Evolutionary conservation across 1,139 yeast genomes (phyloP), one percentile per base, ranked within the genome.

Genomic region (Kodamaea ohmeri): DNA sequence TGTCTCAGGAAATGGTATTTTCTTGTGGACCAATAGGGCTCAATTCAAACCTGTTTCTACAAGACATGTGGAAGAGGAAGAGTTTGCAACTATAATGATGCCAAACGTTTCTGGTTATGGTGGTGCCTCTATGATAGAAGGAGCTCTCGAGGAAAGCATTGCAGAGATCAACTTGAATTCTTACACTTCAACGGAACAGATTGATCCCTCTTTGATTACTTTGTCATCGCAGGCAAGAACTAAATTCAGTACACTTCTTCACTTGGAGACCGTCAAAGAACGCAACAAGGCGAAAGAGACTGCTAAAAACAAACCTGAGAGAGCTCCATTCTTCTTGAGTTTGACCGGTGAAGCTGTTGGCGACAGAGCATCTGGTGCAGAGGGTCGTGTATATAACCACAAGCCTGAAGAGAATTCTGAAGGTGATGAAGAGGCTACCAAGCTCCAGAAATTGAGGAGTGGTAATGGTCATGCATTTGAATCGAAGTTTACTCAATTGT

Each of bases 211-310:
- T 2, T 66, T 92, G 42, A 63, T 86, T 16, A 88, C 98, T 0
- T 73, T 94, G 39, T 83, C 95, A 2, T 53, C 76, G 29, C 83
- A 85, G 4, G 87, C 97, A 14, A 76, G 92, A 52, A 74, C 77
- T 40, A 89, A 87, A 57, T 84, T 85, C 67, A 79, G 75, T 46
- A 88, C 95, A 2, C 65, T 94, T 37, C 63, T 87, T 33, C 83
- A 92, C 55, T 65, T 94, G 51, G 97, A 94, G 50, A 77, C 81
- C 4, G 90, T 94, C 49, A 87, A 80, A 53, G 79, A 77, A 56
- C 77, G 97, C 52, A 89, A 89, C 55, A 92, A 87, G 60, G 97
- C 98, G 7, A 81, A 70, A 43, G 97, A 88, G 54, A 84, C 94
- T 0, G 87, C 94, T 18, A 86, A 86, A 67, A 36, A 26, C 6